Evolutionary conservation across 352 stramenopile species (phyloP), one percentile per base, ranked within the genome.

Genomic region (Saprolegnia diclina): DNA sequence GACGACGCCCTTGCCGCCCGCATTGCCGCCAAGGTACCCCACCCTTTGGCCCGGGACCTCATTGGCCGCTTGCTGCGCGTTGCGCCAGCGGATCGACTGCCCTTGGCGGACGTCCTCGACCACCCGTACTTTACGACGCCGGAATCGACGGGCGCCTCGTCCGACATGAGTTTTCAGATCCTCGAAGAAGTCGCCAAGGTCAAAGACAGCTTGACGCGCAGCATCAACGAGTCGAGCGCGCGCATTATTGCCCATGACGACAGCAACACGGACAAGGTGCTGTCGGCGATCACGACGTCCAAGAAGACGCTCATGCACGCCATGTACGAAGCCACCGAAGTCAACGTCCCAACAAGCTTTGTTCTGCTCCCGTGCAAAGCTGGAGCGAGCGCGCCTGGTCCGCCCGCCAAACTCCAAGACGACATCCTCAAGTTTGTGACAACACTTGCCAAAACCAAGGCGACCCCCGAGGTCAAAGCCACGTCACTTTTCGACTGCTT

Each of bases 91-190:
- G 18, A 64, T 40, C 71, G 62, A 45, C 40, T 56, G 29, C 21
- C n/a, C 32, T 56, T 74, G 16, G 0, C 29, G 3, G 48, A 19
- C 13, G 65, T 72, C 5, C 52, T 74, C 10, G 22, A 5, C 5
- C 70, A 74, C 55, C 52, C 62, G 14, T 74, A 67, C 29, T 74
- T 74, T 40, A 26, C 45, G 0, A 55, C 21, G 19, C 21, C 53
- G 6, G 57, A 66, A 6, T 19, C n/a, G 11, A 19, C 53, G 14
- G 13, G 4, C 11, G n/a, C 26, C 10, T 9, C 52, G 37, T 19
- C 53, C 38, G 22, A 22, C 18, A 40, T 42, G 14, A 42, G 57
- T 4, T 66, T 66, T 24, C n/a, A 66, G 2, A 55, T 21, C 40
- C 5, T 66, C 4, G 22, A 21, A 5, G 18, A 13, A 11, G 37